Evolutionary conservation across 2,329 filamentous ascomycete genomes (phyloP).

Genomic region (Cladosporium colombiae): DNA sequence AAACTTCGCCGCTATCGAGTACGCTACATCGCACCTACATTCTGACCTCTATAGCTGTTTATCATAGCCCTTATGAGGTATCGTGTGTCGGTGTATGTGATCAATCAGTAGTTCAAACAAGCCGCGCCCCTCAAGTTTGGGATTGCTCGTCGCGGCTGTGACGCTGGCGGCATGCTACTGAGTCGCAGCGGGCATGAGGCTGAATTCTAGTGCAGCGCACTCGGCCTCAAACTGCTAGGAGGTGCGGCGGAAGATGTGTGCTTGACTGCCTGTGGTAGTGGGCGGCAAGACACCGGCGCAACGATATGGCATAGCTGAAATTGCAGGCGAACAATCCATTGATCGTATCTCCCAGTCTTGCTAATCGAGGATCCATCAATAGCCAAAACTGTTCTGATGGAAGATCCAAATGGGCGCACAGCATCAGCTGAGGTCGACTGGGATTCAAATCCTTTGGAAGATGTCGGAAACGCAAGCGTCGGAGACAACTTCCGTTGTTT

Average conservation of each 20-base stretch:
- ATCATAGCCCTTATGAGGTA: not conserved
- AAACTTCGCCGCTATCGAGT: not conserved
- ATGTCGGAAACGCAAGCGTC: not conserved
- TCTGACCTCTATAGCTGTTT: not conserved
- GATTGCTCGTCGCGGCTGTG: not conserved
- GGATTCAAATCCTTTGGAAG: not conserved
- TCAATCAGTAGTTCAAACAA: not conserved
- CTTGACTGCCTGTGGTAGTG: not conserved
- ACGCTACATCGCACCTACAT: not conserved
- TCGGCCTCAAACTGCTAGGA: not conserved
- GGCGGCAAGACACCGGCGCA: not conserved
- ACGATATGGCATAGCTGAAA: not conserved
- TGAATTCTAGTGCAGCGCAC: not conserved
- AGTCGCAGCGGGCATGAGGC: not conserved
- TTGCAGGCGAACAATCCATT: rapidly evolving
- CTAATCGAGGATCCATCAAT: not conserved
- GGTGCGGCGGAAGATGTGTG: not conserved
- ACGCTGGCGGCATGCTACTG: not conserved
- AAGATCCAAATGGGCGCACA: not conserved
- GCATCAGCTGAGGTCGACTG: not conserved
- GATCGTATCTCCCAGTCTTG: not conserved
- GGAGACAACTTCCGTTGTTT: not conserved
- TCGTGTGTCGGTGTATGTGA: not conserved
- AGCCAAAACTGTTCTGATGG: not conserved
- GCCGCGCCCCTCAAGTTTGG: not conserved